Base-by-base conservation (phyloP, 345 rosid genomes). In the Hibiscus syriacus region DNA sequence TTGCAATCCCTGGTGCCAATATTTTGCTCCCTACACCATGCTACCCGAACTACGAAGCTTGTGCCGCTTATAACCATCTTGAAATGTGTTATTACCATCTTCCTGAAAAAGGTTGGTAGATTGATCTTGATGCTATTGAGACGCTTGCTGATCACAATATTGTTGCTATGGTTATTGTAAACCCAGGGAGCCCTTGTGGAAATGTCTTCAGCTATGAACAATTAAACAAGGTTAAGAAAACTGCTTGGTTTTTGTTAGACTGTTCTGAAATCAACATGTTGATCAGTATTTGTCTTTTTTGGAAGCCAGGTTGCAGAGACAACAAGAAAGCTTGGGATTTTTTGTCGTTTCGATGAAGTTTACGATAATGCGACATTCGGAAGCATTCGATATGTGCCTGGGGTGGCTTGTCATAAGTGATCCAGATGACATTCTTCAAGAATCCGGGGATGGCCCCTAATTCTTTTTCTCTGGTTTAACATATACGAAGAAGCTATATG, bases 331-430 rank as follows among this genome's bases (percentile, higher is more conserved):
- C 85, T 86, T 20, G 84, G 87, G 45, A 87, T n/a, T 86, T 75
- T 59, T 87, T 82, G 88, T 90, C 66, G 76, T 86, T 55, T 69
- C 90, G 97, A 87, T 72, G 97, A 90, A 70, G 92, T 82, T n/a
- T 87, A 90, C 66, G 77, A 58, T 19, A 82, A 85, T 67, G 76
- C 83, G 6, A 59, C 79, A 22, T 86, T 81, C 66, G 93, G 93
- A 59, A 76, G 70, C 53, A 83, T 61, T 1, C 79, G 80, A 3
- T 86, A 78, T 77, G 81, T 85, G 39, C 93, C 70, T 86, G 0
- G 96, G 96, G 41, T 87, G 96, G 96, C 74, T 84, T 36, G 85
- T 69, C 29, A 69, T 82, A 23, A 78, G 70, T 72, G 93, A 90
- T 70, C 88, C 93, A 1, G 68, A 73, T 39, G 84, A 82, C 69